phyloP scores from a whole-genome alignment of 1,139 yeast genomes.

The Hyphopichia buzzinii region DNA sequence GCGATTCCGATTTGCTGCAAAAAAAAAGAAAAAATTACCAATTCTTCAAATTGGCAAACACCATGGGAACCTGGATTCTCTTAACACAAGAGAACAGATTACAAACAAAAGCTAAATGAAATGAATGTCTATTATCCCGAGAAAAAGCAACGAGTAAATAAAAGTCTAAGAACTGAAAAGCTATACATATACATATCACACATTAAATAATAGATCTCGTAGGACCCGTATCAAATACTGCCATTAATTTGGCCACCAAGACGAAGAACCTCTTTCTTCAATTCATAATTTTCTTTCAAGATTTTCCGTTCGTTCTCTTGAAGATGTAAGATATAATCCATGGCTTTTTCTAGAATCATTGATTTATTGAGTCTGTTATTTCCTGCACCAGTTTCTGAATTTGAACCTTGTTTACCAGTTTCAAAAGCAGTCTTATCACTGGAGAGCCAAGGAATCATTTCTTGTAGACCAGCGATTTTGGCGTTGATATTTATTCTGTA shows the following conservation, averaged over 20 bases:
- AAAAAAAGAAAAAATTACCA: too few species aligned
- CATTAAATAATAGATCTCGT: too few species aligned
- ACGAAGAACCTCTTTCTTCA: slow-evolving; percentile 11
- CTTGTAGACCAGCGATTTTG: slow-evolving; percentile 64
- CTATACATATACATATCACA: neutral
- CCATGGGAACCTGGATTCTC: too few species aligned
- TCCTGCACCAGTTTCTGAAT: slow-evolving; percentile 15
- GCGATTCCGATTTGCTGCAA: too few species aligned
- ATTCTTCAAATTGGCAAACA: too few species aligned
- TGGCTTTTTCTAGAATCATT: slow-evolving; percentile 65
- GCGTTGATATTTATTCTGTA: slow-evolving; percentile 73
- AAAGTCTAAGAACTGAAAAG: neutral
- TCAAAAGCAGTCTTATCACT: slow-evolving; percentile 58
- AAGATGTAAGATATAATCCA: slow-evolving; percentile 52
- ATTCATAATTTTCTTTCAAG: slow-evolving; percentile 22
- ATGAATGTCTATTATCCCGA: too few species aligned
- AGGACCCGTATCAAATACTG: neutral
- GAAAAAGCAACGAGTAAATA: too few species aligned
- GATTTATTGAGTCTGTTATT: slow-evolving; percentile 52
- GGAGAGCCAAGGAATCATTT: slow-evolving; percentile 63
- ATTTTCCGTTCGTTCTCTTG: slow-evolving; percentile 44
- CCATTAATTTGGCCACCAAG: slow-evolving; percentile 4
- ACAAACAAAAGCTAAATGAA: too few species aligned
- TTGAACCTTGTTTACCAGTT: slow-evolving; percentile 30
- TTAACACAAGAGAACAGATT: too few species aligned